These are phyloP conservation scores for Salix viminalis DNA, from an alignment of 345 rosid species.

Conservation along the genomic window DNA sequence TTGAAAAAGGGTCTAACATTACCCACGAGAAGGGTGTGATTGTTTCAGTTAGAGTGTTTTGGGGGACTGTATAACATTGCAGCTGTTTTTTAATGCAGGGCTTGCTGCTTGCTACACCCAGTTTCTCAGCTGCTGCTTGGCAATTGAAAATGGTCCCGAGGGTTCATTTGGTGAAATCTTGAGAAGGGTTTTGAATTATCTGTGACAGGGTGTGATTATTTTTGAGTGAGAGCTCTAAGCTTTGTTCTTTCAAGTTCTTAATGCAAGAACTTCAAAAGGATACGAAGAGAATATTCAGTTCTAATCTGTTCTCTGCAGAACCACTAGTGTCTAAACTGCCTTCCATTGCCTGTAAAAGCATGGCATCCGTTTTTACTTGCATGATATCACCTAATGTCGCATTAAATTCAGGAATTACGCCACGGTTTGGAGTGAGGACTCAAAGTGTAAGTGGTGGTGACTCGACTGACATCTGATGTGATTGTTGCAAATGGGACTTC, in stretches of 20 bases:
- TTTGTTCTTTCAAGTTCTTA: not conserved
- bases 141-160: not conserved
- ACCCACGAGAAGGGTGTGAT: not conserved
- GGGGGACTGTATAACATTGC: not conserved
- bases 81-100: not conserved
- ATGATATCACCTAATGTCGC: conserved; percentile 20
- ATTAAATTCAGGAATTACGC: conserved; percentile 18
- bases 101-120: not conserved
- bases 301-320: not conserved
- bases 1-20: not conserved
- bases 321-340: not conserved
- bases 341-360: not conserved
- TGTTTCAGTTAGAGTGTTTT: not conserved
- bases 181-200: not conserved
- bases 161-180: not conserved
- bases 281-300: not conserved
- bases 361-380: conserved; percentile 26
- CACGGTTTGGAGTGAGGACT: conserved; percentile 42
- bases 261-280: not conserved
- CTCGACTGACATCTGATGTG: conserved; percentile 9
- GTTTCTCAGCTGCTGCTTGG: not conserved
- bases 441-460: conserved; percentile 38
- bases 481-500: conserved; percentile 34
- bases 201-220: not conserved
- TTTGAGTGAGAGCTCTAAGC: not conserved